Evolutionary conservation across 2,329 filamentous ascomycete species (phyloP).

Genomic region (Diaporthe batatas): DNA sequence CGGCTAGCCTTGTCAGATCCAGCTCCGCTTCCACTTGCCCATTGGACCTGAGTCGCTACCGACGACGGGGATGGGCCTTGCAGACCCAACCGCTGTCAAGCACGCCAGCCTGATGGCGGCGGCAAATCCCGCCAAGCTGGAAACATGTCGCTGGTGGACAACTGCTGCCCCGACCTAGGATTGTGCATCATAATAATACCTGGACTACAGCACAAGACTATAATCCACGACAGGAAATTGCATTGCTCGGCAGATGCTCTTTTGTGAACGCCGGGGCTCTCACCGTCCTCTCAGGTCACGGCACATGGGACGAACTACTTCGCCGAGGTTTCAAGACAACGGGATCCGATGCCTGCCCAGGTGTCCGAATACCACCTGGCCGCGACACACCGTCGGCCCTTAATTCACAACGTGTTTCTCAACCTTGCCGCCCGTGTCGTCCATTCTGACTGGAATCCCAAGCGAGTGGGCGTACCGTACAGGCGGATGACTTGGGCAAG

Average conservation of each 20-base stretch:
- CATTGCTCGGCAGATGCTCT: constrained; percentile 11
- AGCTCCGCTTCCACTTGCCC: constrained; percentile 27
- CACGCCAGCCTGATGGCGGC: constrained; percentile 37
- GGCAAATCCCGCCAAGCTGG: constrained; percentile 38
- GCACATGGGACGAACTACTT: constrained; percentile 17
- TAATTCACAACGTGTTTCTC: constrained; percentile 21
- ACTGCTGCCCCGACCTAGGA: background rate
- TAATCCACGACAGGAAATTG: background rate
- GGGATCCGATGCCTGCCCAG: constrained; percentile 6
- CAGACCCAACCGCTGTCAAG: constrained; percentile 31
- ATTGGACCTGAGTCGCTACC: constrained; percentile 37
- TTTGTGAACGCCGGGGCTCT: background rate
- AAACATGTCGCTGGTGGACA: constrained; percentile 17
- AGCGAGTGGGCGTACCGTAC: constrained; percentile 3
- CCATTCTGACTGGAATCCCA: background rate
- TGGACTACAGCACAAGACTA: constrained; percentile 17
- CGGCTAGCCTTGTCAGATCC: constrained; percentile 33
- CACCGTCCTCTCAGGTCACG: background rate
- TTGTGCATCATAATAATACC: background rate
- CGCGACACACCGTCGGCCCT: constrained; percentile 6
- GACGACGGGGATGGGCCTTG: constrained; percentile 37
- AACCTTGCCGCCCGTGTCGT: constrained; percentile 9
- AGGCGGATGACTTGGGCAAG: constrained; percentile 9
- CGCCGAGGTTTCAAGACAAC: constrained; percentile 14
- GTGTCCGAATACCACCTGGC: constrained; percentile 17